Evolutionary conservation across 2,329 filamentous ascomycete genomes (phyloP), one percentile per base, ranked within the genome.

Genomic region (Claviceps monticola): DNA sequence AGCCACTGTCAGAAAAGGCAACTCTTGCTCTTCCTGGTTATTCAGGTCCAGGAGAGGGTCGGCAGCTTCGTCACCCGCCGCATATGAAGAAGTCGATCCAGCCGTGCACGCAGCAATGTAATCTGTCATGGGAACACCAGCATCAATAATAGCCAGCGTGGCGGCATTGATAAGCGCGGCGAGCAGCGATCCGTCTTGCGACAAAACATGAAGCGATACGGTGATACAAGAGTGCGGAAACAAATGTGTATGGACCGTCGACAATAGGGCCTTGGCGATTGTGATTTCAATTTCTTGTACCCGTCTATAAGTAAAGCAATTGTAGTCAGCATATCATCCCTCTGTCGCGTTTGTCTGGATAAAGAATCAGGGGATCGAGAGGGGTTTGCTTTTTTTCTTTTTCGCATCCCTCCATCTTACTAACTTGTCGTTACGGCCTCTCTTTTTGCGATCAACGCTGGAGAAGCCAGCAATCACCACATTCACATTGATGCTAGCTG

Each of bases 101-200:
- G 88, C 86, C 0, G 90, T 95, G 68, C 88, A 94, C 5, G 90
- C 88, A 21, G 83, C 82, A 2, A 97, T 79, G 64, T 96, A 94
- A 64, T 95, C 88, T 2, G 83, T 82, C 90, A 97, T 96, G 23
- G 93, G 93, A 19, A 98, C 84, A 50, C 93, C 93, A 0, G 93
- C 93, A 64, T 98, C 93, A 56, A 97, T 84, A 21, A 97, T 80
- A 0, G 93, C 93, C 13, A 98, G 79, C 0, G 91, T 95, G 0
- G 86, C 80, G 4, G 93, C 93, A 62, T 98, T 98, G 59, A 97
- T 74, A 46, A 91, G 88, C 0, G 89, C 86, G 0, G 91, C 89
- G 19, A 98, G 82, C 2, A 97, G 76, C 0, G 86, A 90, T 29
- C 93, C 93, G 66, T 98, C 93, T 59, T 94, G 84, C 0, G 84